Evolutionary conservation across 192 early-diverging fungal species (phyloP), one percentile per base, ranked within the genome.

Genomic region (Physocladia obscura): DNA sequence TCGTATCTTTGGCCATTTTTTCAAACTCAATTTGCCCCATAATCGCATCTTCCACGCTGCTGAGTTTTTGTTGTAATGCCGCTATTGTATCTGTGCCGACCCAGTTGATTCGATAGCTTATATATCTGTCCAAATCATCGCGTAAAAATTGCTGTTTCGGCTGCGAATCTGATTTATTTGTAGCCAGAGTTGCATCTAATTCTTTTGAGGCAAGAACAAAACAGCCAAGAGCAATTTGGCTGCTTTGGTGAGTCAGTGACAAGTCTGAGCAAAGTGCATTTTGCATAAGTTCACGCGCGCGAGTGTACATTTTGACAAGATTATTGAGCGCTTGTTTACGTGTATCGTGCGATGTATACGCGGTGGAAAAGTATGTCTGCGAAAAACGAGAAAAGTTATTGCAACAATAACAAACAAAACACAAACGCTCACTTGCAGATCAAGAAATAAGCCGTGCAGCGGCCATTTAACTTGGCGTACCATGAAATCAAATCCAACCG

Each of bases 181-280:
- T 8, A n/a, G 11, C n/a, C 11, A 13, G 8, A 13, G 40, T 44
- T 8, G 40, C 40, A 26, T 24, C 63, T 13, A 38, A 34, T 30
- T 65, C 75, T 30, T 37, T 63, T 19, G 78, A 56, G 6, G 78
- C 79, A 3, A 68, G 63, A 2, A 81, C n/a, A 15, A 81, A 61
- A 59, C 76, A 79, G n/a, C 71, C 80, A 15, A 83, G 29, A 8
- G 79, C 81, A 31, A 84, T 78, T 49, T 84, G 82, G 6, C 79
- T 76, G 0, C 79, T 77, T 62, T 54, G 65, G 47, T 77, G 70
- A 5, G 79, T 80, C 38, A 84, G 74, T n/a, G 27, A 38, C 6
- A 82, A 59, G 57, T 84, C 82, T 17, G 71, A 63, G 32, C 57
- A 56, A 39, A 69, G 55, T 29, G 81, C 73, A 2, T 47, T 30